Base-by-base conservation (phyloP, 2,329 filamentous ascomycete genomes). In the Talaromyces sp. region DNA sequence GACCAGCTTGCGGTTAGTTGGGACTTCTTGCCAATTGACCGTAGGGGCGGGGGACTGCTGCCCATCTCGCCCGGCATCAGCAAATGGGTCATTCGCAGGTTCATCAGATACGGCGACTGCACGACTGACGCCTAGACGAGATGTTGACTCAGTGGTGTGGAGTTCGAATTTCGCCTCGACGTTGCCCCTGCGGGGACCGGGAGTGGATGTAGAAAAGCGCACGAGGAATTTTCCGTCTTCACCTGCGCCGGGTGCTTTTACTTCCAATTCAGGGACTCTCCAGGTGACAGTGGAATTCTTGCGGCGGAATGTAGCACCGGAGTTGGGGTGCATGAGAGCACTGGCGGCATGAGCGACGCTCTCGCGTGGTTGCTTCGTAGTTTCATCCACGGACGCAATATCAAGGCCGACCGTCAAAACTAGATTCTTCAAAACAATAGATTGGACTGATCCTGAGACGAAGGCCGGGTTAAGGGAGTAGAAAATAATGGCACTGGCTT, bases 111-210 rank as follows among this genome's bases (percentile, higher is more conserved):
- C 63, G 9, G 62, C 56, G 19, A 68, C 63, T 48, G 70, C 52
- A 51, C 69, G 58, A 57, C 79, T 70, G 72, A 91, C 77, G 4
- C 84, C 86, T 51, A 97, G 82, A 9, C 85, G 86, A 59, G 85
- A 88, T 1, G 82, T 83, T 1, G 75, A 74, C 29, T 82, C 74
- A 35, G 82, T 77, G 2, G 77, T 81, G 41, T 67, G 70, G 19
- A 88, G 76, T 69, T 96, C 91, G 86, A 92, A 97, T 51, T 87
- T 81, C 0, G 90, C 90, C 70, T 99, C 93, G 8, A 95, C 82
- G 49, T 84, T 86, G 0, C 91, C 91, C 4, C 89, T 84, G 57
- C 84, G 85, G 0, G 89, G 86, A 63, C 85, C 85, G 47, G 84
- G 80, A 20, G 84, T 84, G 30, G 92, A 87, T 0, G 89, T 90